phyloP scores from a whole-genome alignment of 2,329 filamentous ascomycete species.

The Fusarium temperatum region DNA sequence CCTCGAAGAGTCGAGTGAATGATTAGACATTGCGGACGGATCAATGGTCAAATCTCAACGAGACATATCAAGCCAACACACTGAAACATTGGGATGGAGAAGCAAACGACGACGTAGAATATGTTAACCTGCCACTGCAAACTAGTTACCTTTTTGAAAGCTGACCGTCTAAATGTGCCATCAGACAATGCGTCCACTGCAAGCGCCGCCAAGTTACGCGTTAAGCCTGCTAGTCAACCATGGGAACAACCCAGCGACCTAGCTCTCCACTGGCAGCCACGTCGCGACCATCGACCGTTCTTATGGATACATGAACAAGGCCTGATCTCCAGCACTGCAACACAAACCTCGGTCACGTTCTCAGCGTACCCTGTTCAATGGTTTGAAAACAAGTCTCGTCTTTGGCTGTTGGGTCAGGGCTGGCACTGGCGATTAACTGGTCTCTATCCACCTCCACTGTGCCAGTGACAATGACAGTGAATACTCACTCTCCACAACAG shows the following conservation, averaged over 20 bases:
- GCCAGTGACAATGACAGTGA: not conserved
- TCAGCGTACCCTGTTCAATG: no score
- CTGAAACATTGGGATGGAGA: no score
- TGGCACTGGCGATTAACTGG: not conserved
- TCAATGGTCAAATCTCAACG: not conserved
- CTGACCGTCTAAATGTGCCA: not conserved
- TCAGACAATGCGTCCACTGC: not conserved
- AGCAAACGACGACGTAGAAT: fast-evolving
- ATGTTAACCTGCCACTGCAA: not conserved
- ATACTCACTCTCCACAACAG: no score
- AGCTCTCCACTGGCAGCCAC: not conserved
- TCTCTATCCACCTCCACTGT: not conserved
- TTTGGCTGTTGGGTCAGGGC: no score
- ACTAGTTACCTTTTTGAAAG: no score
- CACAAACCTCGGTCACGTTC: no score
- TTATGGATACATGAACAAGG: not conserved
- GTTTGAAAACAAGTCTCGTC: no score
- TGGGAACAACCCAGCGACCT: no score
- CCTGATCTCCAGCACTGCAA: no score
- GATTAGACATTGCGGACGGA: fast-evolving
- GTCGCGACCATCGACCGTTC: no score
- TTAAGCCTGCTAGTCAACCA: not conserved
- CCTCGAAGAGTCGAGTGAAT: not conserved
- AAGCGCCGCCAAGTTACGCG: not conserved
- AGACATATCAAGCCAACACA: not conserved